Conservation (phyloP, 176 grass and related monocot genomes). For the Zoysia japonica region DNA sequence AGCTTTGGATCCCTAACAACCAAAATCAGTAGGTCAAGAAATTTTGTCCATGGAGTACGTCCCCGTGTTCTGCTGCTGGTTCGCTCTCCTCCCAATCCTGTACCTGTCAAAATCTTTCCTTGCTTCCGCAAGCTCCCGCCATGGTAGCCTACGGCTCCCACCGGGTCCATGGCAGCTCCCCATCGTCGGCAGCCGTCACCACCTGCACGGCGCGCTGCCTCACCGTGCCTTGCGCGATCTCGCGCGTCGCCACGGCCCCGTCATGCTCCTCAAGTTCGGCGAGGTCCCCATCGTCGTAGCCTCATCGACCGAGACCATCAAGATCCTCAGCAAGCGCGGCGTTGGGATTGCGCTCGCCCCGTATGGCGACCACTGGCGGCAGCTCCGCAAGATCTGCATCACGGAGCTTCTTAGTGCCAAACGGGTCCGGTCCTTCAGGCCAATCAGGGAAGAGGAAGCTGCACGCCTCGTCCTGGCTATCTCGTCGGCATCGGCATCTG, state of each 20-base stretch:
- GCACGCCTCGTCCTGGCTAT: not conserved
- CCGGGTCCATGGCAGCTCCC: not conserved
- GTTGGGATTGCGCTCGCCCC: not conserved
- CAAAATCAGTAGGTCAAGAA: too few species aligned
- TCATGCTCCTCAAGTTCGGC: not conserved
- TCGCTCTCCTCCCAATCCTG: not conserved
- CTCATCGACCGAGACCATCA: not conserved
- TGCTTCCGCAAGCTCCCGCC: not conserved
- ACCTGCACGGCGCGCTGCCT: not conserved
- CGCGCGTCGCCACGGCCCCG: not conserved
- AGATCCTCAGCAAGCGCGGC: not conserved
- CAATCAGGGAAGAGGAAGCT: not conserved
- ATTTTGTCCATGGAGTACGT: not conserved
- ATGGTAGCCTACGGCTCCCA: not conserved
- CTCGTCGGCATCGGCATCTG: not conserved
- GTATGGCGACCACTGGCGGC: conserved; percentile 42
- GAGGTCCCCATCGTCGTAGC: not conserved
- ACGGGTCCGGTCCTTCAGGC: not conserved
- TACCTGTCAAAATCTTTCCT: not conserved
- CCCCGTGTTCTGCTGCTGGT: not conserved
- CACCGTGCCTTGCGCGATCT: not conserved
- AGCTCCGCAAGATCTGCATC: conserved; percentile 42
- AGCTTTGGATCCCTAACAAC: too few species aligned
- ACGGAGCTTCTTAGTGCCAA: conserved; percentile 18
- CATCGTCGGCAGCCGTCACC: not conserved